Evolutionary conservation across 768 basidiomycete genomes (phyloP), one percentile per base, ranked within the genome.

Genomic region (Russula sp.): DNA sequence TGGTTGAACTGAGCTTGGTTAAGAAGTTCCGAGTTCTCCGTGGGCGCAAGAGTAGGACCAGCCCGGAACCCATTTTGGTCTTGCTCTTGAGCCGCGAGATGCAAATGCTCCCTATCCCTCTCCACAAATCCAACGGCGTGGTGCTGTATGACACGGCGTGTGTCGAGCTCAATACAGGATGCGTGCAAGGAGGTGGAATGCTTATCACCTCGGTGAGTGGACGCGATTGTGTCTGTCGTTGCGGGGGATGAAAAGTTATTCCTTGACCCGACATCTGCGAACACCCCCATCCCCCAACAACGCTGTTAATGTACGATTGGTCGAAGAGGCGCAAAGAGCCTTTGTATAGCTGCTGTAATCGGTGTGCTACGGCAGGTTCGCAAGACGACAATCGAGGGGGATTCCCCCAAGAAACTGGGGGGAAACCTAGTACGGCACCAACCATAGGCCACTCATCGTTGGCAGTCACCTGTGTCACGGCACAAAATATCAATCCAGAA

Each of bases 361-460:
- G 45, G 36, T 59, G 62, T 11, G 57, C 62, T 4, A 55, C n/a
- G 1, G 25, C 18, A 20, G 62, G 62, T 5, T 16, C 46, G 36
- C 57, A 59, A 39, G 35, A 20, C n/a, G 46, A 1, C 22, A 18
- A 39, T 22, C 48, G 57, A 50, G 45, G 16, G 11, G 16, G 42
- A 48, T 58, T 29, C 2, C 53, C 43, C 16, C 8, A 11, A 18
- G 42, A 14, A 13, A 35, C 0, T 2, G 29, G 14, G 2, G 39
- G 51, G 39, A 63, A 59, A 29, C 62, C 62, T n/a, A 63, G 22
- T 13, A 22, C 46, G 2, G 47, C 46, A 3, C 62, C 62, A 7
- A 63, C 9, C 13, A 35, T 6, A 20, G 62, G 38, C 62, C 62
- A 63, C 10, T 63, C 57, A 9, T 35, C 52, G 18, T 59, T 63